Percentiles rank a stretch among this genome's conserved stretches.
These are phyloP conservation scores for Pseudogymnoascus destructans DNA, from an alignment of 2,329 filamentous ascomycete species.

Conservation along the genomic window DNA sequence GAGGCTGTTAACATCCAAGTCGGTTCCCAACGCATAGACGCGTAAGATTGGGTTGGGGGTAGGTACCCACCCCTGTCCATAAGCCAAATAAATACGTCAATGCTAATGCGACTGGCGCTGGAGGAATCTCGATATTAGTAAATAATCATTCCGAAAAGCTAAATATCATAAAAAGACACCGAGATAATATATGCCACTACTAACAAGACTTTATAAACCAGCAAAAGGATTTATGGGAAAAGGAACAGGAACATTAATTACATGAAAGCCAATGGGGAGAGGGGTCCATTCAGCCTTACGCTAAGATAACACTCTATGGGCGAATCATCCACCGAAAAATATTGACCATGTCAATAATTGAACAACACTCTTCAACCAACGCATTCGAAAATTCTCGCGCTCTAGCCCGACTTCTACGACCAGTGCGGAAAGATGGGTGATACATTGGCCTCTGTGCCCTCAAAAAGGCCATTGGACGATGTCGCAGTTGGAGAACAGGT, in stretches of 20 bases:
- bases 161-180: background rate
- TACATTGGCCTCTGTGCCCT: background rate
- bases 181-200: background rate
- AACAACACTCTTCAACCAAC: background rate
- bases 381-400: background rate
- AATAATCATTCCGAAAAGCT: background rate
- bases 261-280: background rate
- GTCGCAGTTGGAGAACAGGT: background rate
- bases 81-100: conserved; percentile 12
- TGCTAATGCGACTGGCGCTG: conserved; percentile 23
- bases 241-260: background rate
- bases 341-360: conserved; percentile 6
- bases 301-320: conserved; percentile 1
- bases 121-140: background rate
- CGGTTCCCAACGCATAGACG: background rate
- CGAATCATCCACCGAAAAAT: conserved; percentile 4
- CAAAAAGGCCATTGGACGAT: background rate
- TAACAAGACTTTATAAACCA: background rate
- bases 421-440: background rate
- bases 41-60: conserved; percentile 8
- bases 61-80: conserved; percentile 4
- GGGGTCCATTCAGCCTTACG: conserved; percentile 5
- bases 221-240: background rate
- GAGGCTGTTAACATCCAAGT: conserved; percentile 4
- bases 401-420: background rate